Evolutionary conservation across 345 rosid genomes (phyloP), one percentile per base, ranked within the genome.

Genomic region (Aquilaria malaccensis): DNA sequence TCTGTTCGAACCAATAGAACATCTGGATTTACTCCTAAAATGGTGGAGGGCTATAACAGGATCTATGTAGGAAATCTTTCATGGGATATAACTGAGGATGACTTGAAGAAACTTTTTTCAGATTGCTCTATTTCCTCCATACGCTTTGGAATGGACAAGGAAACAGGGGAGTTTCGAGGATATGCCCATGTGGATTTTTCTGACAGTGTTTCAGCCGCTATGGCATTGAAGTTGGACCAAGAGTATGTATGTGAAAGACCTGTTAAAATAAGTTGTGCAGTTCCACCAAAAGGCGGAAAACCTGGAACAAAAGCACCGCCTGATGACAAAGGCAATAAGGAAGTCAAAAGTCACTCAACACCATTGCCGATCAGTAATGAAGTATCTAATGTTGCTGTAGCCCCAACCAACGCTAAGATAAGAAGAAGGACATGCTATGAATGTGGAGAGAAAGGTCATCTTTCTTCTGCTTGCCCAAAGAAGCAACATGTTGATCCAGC

Each of bases 141-240:
- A 41, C 90, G 97, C 22, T 77, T 82, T n/a, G 99, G 96, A 30
- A 74, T 37, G 71, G 73, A 85, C 80, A 93, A 89, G 77, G 95
- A 84, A 74, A 88, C 92, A 11, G 89, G 83, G 63, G 93, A 86
- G 55, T 88, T 90, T 76, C 78, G 75, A 62, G 99, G 99, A 45
- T 90, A 83, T 46, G 97, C 89, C 30, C 99, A 90, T 65, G 84
- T 90, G 49, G 93, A 88, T 70, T 94, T 90, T 72, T 72, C 83
- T 10, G 87, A 88, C 64, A 81, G 83, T 50, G 68, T 73, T 14
- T 87, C 85, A 7, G 67, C 83, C 60, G 70, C 70, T 1, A 78
- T 81, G 83, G 95, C 99, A 41, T 73, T 94, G 10, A 88, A 86
- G 84, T 77, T 90, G 77, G 89, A 94, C 80, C 92, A 88, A 76